Conservation (phyloP, 2,329 filamentous ascomycete genomes). For the Colletotrichum camelliae region DNA sequence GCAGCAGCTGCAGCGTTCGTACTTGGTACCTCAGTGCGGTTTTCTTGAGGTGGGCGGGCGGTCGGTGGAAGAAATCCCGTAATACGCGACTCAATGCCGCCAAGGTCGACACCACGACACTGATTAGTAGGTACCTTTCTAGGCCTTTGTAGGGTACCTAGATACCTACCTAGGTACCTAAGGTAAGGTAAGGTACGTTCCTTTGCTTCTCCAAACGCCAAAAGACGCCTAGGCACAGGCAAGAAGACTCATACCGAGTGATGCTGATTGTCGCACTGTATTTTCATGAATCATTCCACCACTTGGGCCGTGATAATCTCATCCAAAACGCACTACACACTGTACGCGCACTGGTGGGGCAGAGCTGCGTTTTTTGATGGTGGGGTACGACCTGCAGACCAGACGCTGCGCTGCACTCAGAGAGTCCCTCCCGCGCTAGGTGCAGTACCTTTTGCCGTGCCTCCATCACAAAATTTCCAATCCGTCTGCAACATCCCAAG, state of each 20-base stretch:
- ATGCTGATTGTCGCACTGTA: neutral
- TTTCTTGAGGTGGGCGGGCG: neutral
- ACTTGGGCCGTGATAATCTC: neutral
- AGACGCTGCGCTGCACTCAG: neutral
- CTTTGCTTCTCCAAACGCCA: neutral
- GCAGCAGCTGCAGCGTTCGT: neutral
- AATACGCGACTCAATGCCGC: no score
- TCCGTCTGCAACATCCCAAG: neutral
- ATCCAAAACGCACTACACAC: neutral
- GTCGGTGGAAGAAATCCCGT: neutral
- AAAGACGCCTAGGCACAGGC: neutral
- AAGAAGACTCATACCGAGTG: neutral
- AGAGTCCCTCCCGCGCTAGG: conserved; percentile 3
- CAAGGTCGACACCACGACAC: no score
- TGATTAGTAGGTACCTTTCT: no score
- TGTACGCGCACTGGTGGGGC: neutral
- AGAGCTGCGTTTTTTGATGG: conserved; percentile 16
- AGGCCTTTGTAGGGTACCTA: no score
- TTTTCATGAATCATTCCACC: neutral
- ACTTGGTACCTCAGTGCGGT: neutral
- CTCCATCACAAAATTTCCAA: conserved; percentile 18
- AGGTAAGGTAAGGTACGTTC: neutral
- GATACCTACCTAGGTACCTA: neutral
- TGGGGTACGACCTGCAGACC: conserved; percentile 22
- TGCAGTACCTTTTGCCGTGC: neutral